Evolutionary conservation across 83 land plant genomes (phyloP), one percentile per base, ranked within the genome.

Genomic region (Picea abies): DNA sequence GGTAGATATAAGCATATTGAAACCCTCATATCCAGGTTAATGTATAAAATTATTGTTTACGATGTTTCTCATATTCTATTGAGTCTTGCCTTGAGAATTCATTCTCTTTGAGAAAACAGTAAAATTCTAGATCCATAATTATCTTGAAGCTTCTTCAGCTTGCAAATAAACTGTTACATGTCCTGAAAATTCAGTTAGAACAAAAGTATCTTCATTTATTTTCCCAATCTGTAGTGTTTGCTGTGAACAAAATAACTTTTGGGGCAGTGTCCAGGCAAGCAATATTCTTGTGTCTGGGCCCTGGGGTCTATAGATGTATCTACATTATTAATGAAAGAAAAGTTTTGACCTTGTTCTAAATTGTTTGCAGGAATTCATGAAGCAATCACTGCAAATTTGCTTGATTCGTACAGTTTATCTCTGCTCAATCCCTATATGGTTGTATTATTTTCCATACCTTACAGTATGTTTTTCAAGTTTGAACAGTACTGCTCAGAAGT

Each of bases 361-460:
- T 41, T 44, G 7, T 10, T 73, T 80, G 15, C 84, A 94, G 99
- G 98, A 29, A 89, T 97, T 25, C 73, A 91, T 64, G 99, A 95
- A 82, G 98, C 98, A 67, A 52, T 95, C 25, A 82, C 79, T 4
- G 88, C 85, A n/a, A 81, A 97, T 82, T 86, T 90, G 37, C 90
- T 97, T 64, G 99, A 97, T 81, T 85, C 92, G 9, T 35, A 86
- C 68, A 89, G 83, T 87, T 88, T 97, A 71, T 84, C 95, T 65
- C 84, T 97, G 87, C 86, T 95, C 35, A 97, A 97, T 65, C 98
- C 99, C 8, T 97, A 97, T 84, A 93, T 95, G 99, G 99, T 97
- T 73, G 17, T 20, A 83, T 84, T 9, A 44, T 61, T 15, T 67
- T 3, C 70, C 16, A 71, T 88, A 6, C 7, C 32, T 70, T 60